Evolutionary conservation across 108 stramenopile genomes (phyloP), one percentile per base, ranked within the genome.

Genomic region (Cylindrotheca closterium): DNA sequence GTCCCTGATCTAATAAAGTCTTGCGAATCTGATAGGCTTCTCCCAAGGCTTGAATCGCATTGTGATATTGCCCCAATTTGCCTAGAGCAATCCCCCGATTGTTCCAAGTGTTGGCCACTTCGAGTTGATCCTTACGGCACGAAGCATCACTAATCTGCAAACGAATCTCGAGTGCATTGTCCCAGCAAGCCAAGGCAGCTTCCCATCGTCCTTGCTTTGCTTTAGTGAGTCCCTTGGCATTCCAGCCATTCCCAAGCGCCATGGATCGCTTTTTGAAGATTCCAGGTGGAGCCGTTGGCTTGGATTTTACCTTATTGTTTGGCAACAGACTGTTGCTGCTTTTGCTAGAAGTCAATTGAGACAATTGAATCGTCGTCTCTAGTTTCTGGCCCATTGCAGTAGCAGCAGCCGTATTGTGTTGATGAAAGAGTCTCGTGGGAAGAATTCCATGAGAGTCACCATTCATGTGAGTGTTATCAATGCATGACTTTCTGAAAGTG

Each of bases 81-180:
- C 75, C 75, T 30, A 69, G 53, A 24, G 75, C 78, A 57, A 79
- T 79, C 1, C 82, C 82, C 5, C 79, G 49, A 58, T 83, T 83
- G 30, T 79, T 79, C 47, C 52, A 68, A 4, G 74, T 73, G 42
- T 79, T 73, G 28, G 78, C 82, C 17, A 77, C 72, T 46, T 77
- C 67, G 49, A 78, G 46, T 15, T 7, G 10, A 42, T 42, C 37
- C 37, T 42, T 42, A 7, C 37, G 7, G 7, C 10, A 42, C 15
- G 37, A 42, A 7, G 37, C 10, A 7, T 7, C 7, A 15, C 10
- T 15, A 1, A 68, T 15, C 2, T 65, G 48, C 1, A 58, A 27
- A 30, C 70, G 70, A 46, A 78, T 71, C 57, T 78, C 70, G 31
- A 78, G 49, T 0, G 69, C 63, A 59, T 70, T 70, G 37, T 70